Evolutionary conservation across 169 alveolate species (phyloP), one percentile per base, ranked within the genome.

Genomic region (Plasmodium gonderi): DNA sequence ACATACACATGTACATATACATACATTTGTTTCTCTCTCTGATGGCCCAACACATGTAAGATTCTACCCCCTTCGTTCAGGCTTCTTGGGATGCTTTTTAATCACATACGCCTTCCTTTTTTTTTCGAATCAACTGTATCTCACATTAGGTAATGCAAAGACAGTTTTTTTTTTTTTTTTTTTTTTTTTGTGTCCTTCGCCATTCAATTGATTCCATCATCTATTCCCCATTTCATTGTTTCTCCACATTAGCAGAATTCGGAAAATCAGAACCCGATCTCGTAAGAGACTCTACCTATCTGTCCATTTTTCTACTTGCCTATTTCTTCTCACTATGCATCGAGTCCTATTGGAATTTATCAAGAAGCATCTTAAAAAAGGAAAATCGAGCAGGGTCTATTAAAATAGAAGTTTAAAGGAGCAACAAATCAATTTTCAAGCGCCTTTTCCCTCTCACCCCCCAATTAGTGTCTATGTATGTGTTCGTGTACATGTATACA

Each of bases 61-160:
- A 17, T 60, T 20, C 26, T 20, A 23, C 9, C 72, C 40, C 64
- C 82, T 2, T 14, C 51, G 20, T 74, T 36, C 26, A 80, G 92
- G 92, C 11, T 49, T 83, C 64, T 40, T 83, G 36, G 74, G 92
- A 5, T 83, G 92, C 31, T 83, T 83, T 42, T 45, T 83, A 51
- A 33, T 74, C 26, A 47, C 92, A 0, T 83, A 49, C 40, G 45
- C 83, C 42, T 31, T 83, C n/a, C 33, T 83, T 14, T 49, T 64
- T 47, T 72, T 72, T 1, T 36, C 60, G 23, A 33, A 69, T 5
- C 92, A 83, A 31, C 17, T 47, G 45, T 8, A 64, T 3, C 75
- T 72, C 6, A 69, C 83, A 33, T 83, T n/a, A 12, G 68, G 92
- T 83, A 83, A 69, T 33, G 3, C n/a, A 5, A 69, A 17, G 40